Evolutionary conservation across 768 basidiomycete genomes (phyloP).

Genomic region (Wakefieldia striispora): DNA sequence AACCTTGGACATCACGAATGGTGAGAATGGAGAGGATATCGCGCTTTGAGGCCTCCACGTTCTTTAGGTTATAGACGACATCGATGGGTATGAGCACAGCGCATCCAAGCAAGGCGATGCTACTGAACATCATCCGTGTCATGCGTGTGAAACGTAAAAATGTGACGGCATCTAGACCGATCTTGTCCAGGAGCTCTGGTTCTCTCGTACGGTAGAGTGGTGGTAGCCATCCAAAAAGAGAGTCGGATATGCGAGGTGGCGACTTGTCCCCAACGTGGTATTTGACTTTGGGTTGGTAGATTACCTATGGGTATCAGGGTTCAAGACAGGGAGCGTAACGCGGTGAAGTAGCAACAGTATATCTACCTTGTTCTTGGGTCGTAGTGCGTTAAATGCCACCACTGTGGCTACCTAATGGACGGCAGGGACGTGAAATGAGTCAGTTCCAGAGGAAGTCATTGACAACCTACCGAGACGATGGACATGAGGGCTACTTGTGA

Average conservation of each 20-base stretch:
- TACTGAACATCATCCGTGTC: slow-evolving; percentile 68
- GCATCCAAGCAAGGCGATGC: slow-evolving; percentile 62
- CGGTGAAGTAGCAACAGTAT: slow-evolving; percentile 4
- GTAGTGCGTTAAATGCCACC: slow-evolving; percentile 76
- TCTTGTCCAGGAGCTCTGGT: slow-evolving; percentile 81
- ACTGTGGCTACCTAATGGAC: slow-evolving; percentile 57
- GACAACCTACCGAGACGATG: slow-evolving; percentile 59
- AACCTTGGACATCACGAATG: slow-evolving; percentile 75
- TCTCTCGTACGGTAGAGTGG: slow-evolving; percentile 83
- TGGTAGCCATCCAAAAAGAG: slow-evolving; percentile 86
- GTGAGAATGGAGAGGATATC: slow-evolving; percentile 79
- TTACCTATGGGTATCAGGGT: slow-evolving; percentile 46
- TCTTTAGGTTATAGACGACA: slow-evolving; percentile 72
- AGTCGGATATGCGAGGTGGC: slow-evolving; percentile 79
- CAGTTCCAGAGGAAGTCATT: background rate
- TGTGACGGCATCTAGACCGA: slow-evolving; percentile 90
- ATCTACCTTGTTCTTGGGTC: slow-evolving; percentile 83
- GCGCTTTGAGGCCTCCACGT: slow-evolving; percentile 50
- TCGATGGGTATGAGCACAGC: slow-evolving; percentile 85
- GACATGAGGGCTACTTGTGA: slow-evolving; percentile 77
- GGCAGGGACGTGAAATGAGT: slow-evolving; percentile 6
- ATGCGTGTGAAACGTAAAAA: slow-evolving; percentile 92
- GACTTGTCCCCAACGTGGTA: slow-evolving; percentile 77
- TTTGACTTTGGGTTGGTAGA: slow-evolving; percentile 94
- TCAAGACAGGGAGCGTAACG: background rate